Base-by-base conservation (phyloP, 495 filamentous ascomycete genomes). In the Daldinia bambusicola region DNA sequence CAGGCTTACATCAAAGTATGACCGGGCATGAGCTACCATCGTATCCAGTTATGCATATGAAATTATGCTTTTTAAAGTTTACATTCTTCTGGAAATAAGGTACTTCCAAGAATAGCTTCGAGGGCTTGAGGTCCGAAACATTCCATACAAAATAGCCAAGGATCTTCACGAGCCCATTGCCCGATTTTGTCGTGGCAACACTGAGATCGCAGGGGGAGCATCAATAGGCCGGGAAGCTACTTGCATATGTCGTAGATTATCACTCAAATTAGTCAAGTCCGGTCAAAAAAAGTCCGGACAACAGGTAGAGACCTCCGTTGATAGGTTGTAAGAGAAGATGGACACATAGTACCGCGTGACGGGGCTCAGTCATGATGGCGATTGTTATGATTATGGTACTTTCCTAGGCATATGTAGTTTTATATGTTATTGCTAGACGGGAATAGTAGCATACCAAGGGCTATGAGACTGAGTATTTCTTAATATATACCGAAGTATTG, bases 1-100 rank as follows among this genome's bases (percentile, higher is more conserved):
- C 3, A 66, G 50, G 56, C 53, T 63, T 61, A 66, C 61, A 73
- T 69, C 70, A 59, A 59, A 66, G 66, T 69, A 56, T 69, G 38
- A 40, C 56, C 65, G 65, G 65, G 70, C 65, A 63, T 73, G n/a
- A 55, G 13, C 34, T 52, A 20, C 66, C 48, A 61, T 66, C 61
- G 36, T 20, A 53, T 51, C 56, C 37, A 62, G 26, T 55, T 57
- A 55, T 45, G 52, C 56, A 66, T 66, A 57, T 53, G 51, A 43
- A 48, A 59, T 72, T 62, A 61, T 62, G 65, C 61, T 62, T 61
- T 69, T 66, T 62, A 30, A 50, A 53, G 61, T 69, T 62, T 66
- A 43, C 53, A 61, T 64, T 22, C 20, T 52, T 65, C 61, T 65
- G 68, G 65, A 72, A 45, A 50, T 36, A 61, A 56, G 58, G 51